Conservation (phyloP, 129 eudicot genomes). For the Kitagawia praeruptora region DNA sequence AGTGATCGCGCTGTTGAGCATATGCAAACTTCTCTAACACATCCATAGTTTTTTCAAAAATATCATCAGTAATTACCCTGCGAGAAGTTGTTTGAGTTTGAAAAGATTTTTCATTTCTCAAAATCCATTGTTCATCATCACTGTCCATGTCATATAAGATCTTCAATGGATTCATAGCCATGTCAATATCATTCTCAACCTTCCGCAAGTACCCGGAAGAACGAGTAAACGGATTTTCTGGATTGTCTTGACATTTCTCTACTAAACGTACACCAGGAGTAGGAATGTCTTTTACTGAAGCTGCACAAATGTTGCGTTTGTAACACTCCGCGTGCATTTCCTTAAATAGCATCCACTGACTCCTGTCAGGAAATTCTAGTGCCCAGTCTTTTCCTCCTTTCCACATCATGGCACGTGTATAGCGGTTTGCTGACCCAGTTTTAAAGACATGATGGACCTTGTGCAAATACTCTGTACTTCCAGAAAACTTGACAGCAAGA, state of each 20-base stretch:
- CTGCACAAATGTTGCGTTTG: constrained; percentile 78
- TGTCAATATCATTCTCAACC: constrained; percentile 69
- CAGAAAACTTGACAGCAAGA: constrained; percentile 62
- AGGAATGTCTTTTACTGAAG: constrained; percentile 74
- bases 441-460: constrained; percentile 65
- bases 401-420: constrained; percentile 96
- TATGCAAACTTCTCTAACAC: constrained; percentile 73
- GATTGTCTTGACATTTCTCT: constrained; percentile 36
- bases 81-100: constrained; percentile 19
- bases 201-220: constrained; percentile 51
- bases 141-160: constrained; percentile 85
- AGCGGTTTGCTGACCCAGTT: constrained; percentile 70
- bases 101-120: constrained; percentile 14
- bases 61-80: constrained; percentile 43
- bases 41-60: constrained; percentile 77
- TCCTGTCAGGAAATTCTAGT: constrained; percentile 73
- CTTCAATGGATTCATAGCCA: constrained; percentile 69
- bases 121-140: constrained; percentile 80
- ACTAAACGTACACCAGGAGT: constrained; percentile 75
- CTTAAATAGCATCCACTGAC: constrained; percentile 75
- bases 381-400: constrained; percentile 90
- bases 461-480: constrained; percentile 50
- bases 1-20: constrained; percentile 50
- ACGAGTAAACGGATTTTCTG: constrained; percentile 34
- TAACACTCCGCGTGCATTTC: constrained; percentile 89